Base-by-base conservation (phyloP, 139 green algal species). In the Zygnema cylindricum region DNA sequence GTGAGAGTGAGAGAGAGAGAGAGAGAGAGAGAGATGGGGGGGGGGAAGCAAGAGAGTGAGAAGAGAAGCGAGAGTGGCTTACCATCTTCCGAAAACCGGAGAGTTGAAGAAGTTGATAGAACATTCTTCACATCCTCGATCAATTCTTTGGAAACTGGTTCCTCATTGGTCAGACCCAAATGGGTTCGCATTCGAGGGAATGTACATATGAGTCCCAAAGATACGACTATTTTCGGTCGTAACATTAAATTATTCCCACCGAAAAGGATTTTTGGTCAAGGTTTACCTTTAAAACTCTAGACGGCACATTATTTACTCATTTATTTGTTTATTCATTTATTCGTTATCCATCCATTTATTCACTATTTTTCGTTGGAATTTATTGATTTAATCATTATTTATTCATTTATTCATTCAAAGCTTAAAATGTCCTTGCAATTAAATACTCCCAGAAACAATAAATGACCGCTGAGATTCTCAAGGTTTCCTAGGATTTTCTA, bases 141-240 rank as follows among this genome's bases (percentile, higher is more conserved):
- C 33, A 76, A 23, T 33, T 75, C 84, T 32, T 23, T 30, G 0
- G 92, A 82, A 1, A 82, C 39, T 25, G 35, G 39, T 11, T 88
- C 82, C 22, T 88, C 41, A 32, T 93, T 90, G 86, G 94, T 92
- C 35, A 92, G n/a, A 1, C 78, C 82, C 16, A 98, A 92, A 30
- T 94, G 39, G 2, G 90, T 55, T 0, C 90, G 86, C 95, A 98
- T 98, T 71, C 96, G 95, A n/a, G 81, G 82, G 75, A 98, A 98
- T 0, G 95, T 94, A 69, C 93, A 93, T 36, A 92, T 36, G 23
- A 91, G 69, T 63, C 25, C 22, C 21, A 92, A 49, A 21, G 39
- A 22, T 36, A 90, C 88, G 23, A 81, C 88, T 91, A 81, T 39
- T 1, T 36, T 39, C 22, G 84, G 38, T 1, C 1, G 35, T n/a